These are phyloP conservation scores for Boeremia exigua DNA, from an alignment of 2,329 filamentous ascomycete species.

Conservation along the genomic window DNA sequence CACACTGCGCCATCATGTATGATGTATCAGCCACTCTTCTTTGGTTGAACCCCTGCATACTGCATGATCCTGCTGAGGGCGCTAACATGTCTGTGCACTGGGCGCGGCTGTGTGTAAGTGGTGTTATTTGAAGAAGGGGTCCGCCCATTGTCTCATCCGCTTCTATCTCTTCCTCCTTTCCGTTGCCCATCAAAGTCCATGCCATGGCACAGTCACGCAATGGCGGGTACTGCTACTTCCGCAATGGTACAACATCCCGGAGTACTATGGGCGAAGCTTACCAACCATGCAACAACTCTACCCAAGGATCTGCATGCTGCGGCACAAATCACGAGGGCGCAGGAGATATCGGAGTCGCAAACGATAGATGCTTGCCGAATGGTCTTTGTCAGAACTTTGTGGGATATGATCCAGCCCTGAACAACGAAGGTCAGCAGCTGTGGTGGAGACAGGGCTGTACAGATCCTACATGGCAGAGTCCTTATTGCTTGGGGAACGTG, in stretches of 20 bases:
- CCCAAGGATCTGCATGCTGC: constrained; percentile 11
- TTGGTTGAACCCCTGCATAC: no score
- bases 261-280: constrained; percentile 5
- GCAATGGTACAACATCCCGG: constrained; percentile 10
- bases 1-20: no score
- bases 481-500: constrained; percentile 18
- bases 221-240: constrained; percentile 13
- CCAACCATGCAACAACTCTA: constrained; percentile 14
- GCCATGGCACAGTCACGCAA: no score
- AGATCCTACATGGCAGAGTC: constrained; percentile 23
- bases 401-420: constrained; percentile 4
- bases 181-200: no score
- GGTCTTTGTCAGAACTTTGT: constrained; percentile 22
- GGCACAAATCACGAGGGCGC: constrained; percentile 16
- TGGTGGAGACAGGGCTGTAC: constrained; percentile 26
- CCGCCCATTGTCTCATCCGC: no score
- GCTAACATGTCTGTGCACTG: no score
- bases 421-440: constrained; percentile 8
- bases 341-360: constrained; percentile 5
- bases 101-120: no score
- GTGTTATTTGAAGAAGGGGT: no score
- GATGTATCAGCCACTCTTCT: no score
- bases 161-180: no score
- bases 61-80: no score
- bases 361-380: constrained; percentile 21